Conservation (phyloP, 2,329 filamentous ascomycete genomes). For the Penicillium griseofulvum region DNA sequence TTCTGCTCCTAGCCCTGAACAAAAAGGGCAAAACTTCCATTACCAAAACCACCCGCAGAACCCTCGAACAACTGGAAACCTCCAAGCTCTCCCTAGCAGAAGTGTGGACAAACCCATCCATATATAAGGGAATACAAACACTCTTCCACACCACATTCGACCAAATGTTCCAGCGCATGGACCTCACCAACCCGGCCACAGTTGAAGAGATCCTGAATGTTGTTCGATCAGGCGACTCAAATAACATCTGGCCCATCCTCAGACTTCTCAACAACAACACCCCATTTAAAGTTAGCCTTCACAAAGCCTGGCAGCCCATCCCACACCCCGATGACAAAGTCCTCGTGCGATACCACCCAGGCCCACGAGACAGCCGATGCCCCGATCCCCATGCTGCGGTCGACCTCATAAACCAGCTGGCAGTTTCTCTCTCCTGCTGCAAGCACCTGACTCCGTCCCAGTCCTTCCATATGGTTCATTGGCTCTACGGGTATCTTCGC, state of each 20-base stretch:
- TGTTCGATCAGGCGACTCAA: constrained; percentile 30
- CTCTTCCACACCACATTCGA: constrained; percentile 32
- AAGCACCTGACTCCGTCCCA: constrained; percentile 37
- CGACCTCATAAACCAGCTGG: constrained; percentile 47
- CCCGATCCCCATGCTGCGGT: constrained; percentile 39
- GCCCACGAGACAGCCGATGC: constrained; percentile 17
- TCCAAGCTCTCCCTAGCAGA: constrained; percentile 26
- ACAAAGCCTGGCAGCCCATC: constrained; percentile 29
- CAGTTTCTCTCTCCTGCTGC: constrained; percentile 43
- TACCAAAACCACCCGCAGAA: constrained; percentile 22
- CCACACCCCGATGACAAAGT: constrained; percentile 25
- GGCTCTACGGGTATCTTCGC: constrained; percentile 48
- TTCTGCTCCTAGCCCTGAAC: constrained; percentile 29
- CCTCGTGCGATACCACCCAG: constrained; percentile 27
- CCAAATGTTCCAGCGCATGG: constrained; percentile 30
- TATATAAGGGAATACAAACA: constrained; percentile 26
- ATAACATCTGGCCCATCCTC: constrained; percentile 30
- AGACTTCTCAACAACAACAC: constrained; percentile 38
- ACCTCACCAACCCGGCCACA: constrained; percentile 36
- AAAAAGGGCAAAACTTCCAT: constrained; percentile 25
- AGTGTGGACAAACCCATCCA: constrained; percentile 26
- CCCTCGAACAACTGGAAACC: constrained; percentile 29
- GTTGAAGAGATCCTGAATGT: constrained; percentile 30
- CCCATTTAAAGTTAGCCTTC: constrained; percentile 38
- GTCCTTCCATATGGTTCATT: constrained; percentile 48